Evolutionary conservation across 2,329 filamentous ascomycete genomes (phyloP), one percentile per base, ranked within the genome.

Genomic region (Aspergillus ibericus): DNA sequence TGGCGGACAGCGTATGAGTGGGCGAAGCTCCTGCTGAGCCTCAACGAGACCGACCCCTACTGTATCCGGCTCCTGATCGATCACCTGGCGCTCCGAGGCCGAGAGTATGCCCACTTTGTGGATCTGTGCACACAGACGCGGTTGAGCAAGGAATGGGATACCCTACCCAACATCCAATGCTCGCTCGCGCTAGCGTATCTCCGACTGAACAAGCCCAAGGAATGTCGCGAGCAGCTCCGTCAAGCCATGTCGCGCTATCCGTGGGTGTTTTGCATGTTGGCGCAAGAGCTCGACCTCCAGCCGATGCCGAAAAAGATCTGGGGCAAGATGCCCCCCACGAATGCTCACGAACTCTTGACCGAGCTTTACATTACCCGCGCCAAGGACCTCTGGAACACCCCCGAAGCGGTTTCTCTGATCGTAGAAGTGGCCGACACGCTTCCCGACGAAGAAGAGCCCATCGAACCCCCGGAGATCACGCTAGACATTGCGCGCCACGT

Each of bases 1-100:
- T 96, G 92, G 81, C 85, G 92, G 48, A 98, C 95, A 0, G 92
- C 92, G 0, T 86, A 96, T 49, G 95, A 98, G 75, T 99, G 95
- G 93, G 85, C 91, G 6, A 96, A 95, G 76, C 78, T 98, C 5
- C 80, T 97, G 9, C 82, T 96, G 29, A 85, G 88, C 58, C 77
- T 98, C 59, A 86, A 92, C 65, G 86, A 87, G 3, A 78, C 81
- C 4, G 95, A 99, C 70, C 92, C 92, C 0, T 97, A 96, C 68
- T 90, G 86, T 48, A 85, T 96, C 69, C 83, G 88, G 60, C 84
- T 96, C 56, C 83, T 92, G 62, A 85, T 96, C 50, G 93, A 97
- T 70, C 86, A 92, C 63, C 82, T 96, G 54, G 92, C 92, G 1
- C 81, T 98, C n/a, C 86, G 91, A 55, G 89, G 91, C 3, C 83